A percentile compares a stretch with the other conserved stretches of the same genome.
These are phyloP conservation scores for Kurtzmaniella natalensis DNA, from an alignment of 1,139 yeast genomes.

Conservation along the genomic window DNA sequence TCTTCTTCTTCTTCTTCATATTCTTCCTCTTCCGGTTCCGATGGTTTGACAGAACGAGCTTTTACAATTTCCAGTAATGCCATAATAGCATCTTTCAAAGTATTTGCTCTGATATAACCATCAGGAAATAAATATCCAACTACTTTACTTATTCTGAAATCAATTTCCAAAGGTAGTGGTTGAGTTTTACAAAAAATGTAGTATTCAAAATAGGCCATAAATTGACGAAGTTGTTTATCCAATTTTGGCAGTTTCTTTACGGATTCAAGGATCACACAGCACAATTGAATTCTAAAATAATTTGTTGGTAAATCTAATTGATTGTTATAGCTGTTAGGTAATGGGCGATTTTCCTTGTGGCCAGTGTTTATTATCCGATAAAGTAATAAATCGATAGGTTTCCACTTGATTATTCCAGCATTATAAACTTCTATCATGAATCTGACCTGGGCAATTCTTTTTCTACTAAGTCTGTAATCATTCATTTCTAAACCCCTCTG, in stretches of 20 bases:
- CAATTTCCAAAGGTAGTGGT: constrained; percentile 65
- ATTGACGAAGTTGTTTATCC: constrained; percentile 29
- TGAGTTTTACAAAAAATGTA: constrained; percentile 62
- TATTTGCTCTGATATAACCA: constrained; percentile 31
- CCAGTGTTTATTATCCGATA: constrained; percentile 65
- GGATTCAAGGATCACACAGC: constrained; percentile 23
- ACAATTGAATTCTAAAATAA: constrained; percentile 66
- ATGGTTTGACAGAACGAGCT: constrained; percentile 10
- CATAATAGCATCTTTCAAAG: constrained; percentile 37
- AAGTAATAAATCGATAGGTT: constrained; percentile 49
- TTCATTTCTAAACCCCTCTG: constrained; percentile 64
- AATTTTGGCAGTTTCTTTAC: constrained; percentile 7
- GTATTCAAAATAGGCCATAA: constrained; percentile 66
- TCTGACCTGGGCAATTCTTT: constrained; percentile 57
- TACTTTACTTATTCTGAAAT: constrained; percentile 47
- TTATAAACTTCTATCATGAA: constrained; percentile 60
- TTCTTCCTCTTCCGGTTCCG: constrained; percentile 6
- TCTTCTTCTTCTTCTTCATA: constrained; percentile 7
- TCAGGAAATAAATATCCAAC: constrained; percentile 22
- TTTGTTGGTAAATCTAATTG: constrained; percentile 60
- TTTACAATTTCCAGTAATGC: constrained; percentile 27
- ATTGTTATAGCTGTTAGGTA: constrained; percentile 36
- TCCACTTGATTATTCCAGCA: constrained; percentile 41
- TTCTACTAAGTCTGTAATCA: constrained; percentile 56
- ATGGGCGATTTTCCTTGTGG: constrained; percentile 60